These are phyloP conservation scores for Barnettozyma siamensis DNA, from an alignment of 805 yeast species.

Conservation along the genomic window DNA sequence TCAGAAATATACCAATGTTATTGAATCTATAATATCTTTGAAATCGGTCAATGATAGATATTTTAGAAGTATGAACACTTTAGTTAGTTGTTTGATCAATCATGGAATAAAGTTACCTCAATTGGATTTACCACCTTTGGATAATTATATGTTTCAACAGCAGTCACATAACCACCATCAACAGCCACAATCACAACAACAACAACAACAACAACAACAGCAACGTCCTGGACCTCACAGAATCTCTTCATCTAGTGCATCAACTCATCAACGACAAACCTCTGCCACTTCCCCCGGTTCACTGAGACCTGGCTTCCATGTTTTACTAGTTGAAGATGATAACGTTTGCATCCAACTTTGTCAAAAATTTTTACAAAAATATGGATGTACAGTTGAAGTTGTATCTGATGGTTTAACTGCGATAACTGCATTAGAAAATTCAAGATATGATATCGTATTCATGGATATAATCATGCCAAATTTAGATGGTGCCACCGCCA, in stretches of 20 bases:
- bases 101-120: constrained; percentile 67
- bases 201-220: constrained; percentile 5
- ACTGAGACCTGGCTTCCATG: constrained; percentile 51
- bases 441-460: constrained; percentile 67
- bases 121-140: constrained; percentile 44
- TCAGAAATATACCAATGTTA: constrained; percentile 56
- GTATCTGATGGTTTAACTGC: constrained; percentile 92
- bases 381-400: constrained; percentile 89
- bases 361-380: constrained; percentile 72
- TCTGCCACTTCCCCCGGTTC: constrained; percentile 7
- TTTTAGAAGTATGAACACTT: constrained; percentile 42
- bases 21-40: constrained; percentile 54
- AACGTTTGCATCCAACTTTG: constrained; percentile 79
- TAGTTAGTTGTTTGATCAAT: constrained; percentile 44
- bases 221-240: constrained; percentile 1
- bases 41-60: constrained; percentile 54
- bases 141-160: constrained; percentile 8
- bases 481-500: constrained; percentile 84
- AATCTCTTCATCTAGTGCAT: neutral
- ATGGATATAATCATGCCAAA: constrained; percentile 93
- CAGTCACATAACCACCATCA: constrained; percentile 11
- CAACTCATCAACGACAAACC: constrained; percentile 1
- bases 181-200: neutral
- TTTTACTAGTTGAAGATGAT: constrained; percentile 74
- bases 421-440: constrained; percentile 65